Evolutionary conservation across 2,329 filamentous ascomycete species (phyloP).

Genomic region (Penicillium sp.): DNA sequence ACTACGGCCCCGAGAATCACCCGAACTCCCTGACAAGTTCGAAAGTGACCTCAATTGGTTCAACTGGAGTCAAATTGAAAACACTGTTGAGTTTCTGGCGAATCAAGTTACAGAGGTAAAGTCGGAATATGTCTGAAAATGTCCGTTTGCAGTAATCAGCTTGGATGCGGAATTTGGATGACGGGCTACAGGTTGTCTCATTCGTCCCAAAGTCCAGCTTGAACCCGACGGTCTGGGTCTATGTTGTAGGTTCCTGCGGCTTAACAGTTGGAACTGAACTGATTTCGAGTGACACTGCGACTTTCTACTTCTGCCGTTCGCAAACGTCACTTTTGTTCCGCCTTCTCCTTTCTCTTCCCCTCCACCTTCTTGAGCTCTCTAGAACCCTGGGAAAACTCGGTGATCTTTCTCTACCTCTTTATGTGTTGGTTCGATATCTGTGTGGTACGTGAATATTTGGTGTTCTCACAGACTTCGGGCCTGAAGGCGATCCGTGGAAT

Average conservation of each 20-base stretch:
- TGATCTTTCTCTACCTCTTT: not conserved
- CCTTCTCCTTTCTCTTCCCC: not conserved
- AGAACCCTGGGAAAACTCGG: too few relatives aligned
- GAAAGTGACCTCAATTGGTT: not conserved
- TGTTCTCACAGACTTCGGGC: constrained; percentile 26
- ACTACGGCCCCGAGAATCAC: not conserved
- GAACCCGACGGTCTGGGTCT: constrained; percentile 1
- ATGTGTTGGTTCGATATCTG: not conserved
- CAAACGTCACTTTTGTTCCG: not conserved
- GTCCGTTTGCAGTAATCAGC: not conserved
- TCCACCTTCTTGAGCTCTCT: not conserved
- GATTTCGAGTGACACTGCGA: not conserved
- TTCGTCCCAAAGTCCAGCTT: not conserved
- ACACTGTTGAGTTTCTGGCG: not conserved
- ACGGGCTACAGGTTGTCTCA: not conserved
- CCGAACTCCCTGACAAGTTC: not conserved
- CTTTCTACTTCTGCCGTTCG: not conserved
- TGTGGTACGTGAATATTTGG: constrained; percentile 6
- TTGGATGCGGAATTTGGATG: constrained; percentile 1
- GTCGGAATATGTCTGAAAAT: not conserved
- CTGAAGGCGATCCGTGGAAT: constrained; percentile 33
- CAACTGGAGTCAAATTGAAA: not conserved
- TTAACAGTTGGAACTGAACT: not conserved
- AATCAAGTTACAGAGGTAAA: not conserved
- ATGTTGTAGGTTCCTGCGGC: constrained; percentile 4